A percentile compares a stretch with the other conserved stretches of the same genome.
phyloP scores from a whole-genome alignment of 768 basidiomycete species.

The Leucocoprinus birnbaumii region DNA sequence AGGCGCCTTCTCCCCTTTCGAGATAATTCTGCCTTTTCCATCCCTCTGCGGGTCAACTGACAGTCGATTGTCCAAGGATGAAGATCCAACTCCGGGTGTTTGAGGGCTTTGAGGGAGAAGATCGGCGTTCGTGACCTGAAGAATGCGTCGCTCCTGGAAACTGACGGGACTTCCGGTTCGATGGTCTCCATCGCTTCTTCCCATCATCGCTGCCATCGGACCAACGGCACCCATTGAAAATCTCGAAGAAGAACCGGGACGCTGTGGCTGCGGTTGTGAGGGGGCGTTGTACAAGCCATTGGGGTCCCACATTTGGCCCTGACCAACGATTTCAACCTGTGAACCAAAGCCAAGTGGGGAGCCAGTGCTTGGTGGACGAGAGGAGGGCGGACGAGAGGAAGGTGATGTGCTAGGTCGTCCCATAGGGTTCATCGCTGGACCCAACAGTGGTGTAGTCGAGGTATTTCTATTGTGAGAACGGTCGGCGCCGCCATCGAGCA shows the following conservation, averaged over 20 bases:
- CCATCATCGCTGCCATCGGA: constrained; percentile 4
- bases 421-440: background rate
- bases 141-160: constrained; percentile 33
- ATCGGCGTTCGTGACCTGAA: constrained; percentile 40
- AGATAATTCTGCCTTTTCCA: constrained; percentile 28
- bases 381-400: constrained; percentile 39
- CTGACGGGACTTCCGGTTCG: constrained; percentile 42
- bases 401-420: constrained; percentile 32
- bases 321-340: constrained; percentile 10
- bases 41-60: constrained; percentile 17
- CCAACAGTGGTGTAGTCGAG: constrained; percentile 5
- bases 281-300: background rate
- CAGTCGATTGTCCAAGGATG: constrained; percentile 26
- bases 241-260: constrained; percentile 15
- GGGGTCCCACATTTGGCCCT: constrained; percentile 12
- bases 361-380: constrained; percentile 27
- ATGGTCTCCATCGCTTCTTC: constrained; percentile 17
- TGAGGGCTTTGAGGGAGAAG: background rate
- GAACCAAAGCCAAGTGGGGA: constrained; percentile 15
- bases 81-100: constrained; percentile 15
- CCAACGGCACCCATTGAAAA: constrained; percentile 9
- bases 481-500: background rate
- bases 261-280: constrained; percentile 13
- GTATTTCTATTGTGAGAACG: constrained; percentile 3
- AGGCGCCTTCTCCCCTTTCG: constrained; percentile 26